Conservation (phyloP, 257 asterid species). For the Fraxinus americana region DNA sequence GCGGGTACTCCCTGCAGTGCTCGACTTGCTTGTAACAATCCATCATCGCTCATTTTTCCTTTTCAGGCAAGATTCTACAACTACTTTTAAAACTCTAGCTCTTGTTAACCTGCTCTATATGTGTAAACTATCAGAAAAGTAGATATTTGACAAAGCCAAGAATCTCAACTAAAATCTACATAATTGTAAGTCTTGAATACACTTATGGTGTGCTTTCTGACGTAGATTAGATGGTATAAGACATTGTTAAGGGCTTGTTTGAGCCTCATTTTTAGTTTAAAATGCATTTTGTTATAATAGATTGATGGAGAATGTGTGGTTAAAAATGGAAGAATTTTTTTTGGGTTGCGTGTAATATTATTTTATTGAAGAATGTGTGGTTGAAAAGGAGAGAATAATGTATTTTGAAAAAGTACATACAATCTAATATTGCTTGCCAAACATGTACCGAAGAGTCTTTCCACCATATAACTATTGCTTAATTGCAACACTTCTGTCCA, state of each 20-base stretch:
- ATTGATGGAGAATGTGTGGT: no score
- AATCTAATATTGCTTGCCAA: background rate
- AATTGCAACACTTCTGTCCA: background rate
- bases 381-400: no score
- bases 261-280: no score
- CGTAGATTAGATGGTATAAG: background rate
- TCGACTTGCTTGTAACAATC: conserved; percentile 75
- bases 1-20: conserved; percentile 83
- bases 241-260: background rate
- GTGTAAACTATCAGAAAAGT: background rate
- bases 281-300: no score
- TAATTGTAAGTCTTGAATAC: background rate
- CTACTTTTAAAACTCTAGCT: background rate
- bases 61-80: conserved; percentile 66
- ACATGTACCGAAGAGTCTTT: background rate
- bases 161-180: conserved; percentile 15
- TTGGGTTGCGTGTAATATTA: no score
- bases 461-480: background rate
- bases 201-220: background rate
- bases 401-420: background rate
- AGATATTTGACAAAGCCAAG: background rate
- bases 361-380: no score
- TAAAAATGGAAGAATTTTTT: no score
- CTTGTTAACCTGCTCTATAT: background rate
- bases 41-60: conserved; percentile 82